phyloP scores from a whole-genome alignment of 2,329 filamentous ascomycete species.

The Venturia nashicola region DNA sequence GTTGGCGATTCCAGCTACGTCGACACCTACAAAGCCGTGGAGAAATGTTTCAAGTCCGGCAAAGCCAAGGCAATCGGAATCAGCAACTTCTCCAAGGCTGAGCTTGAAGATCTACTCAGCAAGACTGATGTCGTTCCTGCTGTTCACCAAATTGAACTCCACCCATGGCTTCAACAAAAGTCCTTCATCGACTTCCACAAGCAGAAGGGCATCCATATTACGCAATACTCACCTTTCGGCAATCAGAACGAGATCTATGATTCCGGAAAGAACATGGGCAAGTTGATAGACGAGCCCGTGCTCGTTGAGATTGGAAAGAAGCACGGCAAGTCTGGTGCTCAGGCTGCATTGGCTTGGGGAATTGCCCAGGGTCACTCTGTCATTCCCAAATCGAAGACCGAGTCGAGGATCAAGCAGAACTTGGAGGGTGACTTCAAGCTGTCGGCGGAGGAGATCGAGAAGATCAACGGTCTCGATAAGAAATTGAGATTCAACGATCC shows the following conservation, averaged over 20 bases:
- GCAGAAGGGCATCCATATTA: constrained; percentile 61
- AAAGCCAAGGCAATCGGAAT: constrained; percentile 74
- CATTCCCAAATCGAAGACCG: constrained; percentile 73
- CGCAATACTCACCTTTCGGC: constrained; percentile 63
- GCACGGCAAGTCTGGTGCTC: constrained; percentile 35
- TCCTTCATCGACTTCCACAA: constrained; percentile 32
- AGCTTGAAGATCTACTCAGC: constrained; percentile 53
- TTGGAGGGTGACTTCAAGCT: constrained; percentile 65
- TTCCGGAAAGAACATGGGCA: constrained; percentile 39
- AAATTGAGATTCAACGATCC: constrained; percentile 53
- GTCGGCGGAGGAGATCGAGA: constrained; percentile 57
- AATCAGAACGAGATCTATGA: constrained; percentile 50
- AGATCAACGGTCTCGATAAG: constrained; percentile 54
- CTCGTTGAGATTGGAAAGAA: constrained; percentile 39
- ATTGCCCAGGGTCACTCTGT: constrained; percentile 70
- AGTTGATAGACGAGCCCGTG: constrained; percentile 39
- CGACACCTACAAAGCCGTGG: constrained; percentile 40
- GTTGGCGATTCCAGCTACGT: constrained; percentile 1
- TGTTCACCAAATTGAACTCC: constrained; percentile 73
- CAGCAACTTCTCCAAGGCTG: constrained; percentile 72
- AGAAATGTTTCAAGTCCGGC: constrained; percentile 54
- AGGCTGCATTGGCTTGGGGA: constrained; percentile 54
- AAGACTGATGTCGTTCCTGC: constrained; percentile 40
- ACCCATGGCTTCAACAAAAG: constrained; percentile 48
- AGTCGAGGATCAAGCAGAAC: constrained; percentile 63